Conservation (phyloP, 352 stramenopile genomes). For the Phytopythium helicoides region DNA sequence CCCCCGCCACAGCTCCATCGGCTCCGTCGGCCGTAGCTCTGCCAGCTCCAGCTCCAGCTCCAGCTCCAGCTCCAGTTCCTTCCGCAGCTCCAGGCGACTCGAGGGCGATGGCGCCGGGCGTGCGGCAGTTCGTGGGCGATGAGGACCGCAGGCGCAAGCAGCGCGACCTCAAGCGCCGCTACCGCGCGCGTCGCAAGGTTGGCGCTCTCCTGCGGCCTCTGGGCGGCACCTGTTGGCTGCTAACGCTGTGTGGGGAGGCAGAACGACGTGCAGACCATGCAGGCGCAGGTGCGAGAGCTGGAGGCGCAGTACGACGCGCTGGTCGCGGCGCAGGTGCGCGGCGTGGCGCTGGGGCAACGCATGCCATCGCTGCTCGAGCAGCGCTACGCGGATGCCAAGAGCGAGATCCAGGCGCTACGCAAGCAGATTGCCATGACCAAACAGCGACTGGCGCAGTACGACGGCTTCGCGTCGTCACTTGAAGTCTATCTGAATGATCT, state of each 20-base stretch:
- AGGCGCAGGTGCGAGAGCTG: constrained; percentile 28
- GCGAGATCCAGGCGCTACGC: constrained; percentile 31
- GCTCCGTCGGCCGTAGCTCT: too few relatives aligned
- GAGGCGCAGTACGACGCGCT: constrained; percentile 35
- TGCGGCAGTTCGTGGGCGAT: constrained; percentile 24
- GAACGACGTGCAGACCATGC: constrained; percentile 44
- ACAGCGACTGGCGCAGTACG: constrained; percentile 30
- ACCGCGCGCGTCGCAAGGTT: constrained; percentile 33
- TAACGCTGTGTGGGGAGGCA: too few relatives aligned
- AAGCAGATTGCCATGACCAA: constrained; percentile 32
- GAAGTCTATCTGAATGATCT: constrained; percentile 34
- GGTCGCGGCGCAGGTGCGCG: constrained; percentile 19
- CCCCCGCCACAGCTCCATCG: too few relatives aligned
- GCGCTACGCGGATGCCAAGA: constrained; percentile 25
- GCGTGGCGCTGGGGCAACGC: constrained; percentile 8
- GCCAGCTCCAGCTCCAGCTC: too few relatives aligned
- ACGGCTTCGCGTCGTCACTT: constrained; percentile 38
- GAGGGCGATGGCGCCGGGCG: too few relatives aligned
- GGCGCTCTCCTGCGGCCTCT: too few relatives aligned
- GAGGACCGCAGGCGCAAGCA: constrained; percentile 32
- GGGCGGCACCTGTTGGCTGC: too few relatives aligned
- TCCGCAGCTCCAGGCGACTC: too few relatives aligned
- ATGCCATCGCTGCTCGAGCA: constrained; percentile 16
- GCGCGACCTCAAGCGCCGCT: constrained; percentile 37
- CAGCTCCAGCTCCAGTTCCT: too few relatives aligned